Percentiles rank a stretch among this genome's conserved stretches.
Evolutionary conservation across 257 asterid species (phyloP).

Genomic region (Solanum ossicruentum): DNA sequence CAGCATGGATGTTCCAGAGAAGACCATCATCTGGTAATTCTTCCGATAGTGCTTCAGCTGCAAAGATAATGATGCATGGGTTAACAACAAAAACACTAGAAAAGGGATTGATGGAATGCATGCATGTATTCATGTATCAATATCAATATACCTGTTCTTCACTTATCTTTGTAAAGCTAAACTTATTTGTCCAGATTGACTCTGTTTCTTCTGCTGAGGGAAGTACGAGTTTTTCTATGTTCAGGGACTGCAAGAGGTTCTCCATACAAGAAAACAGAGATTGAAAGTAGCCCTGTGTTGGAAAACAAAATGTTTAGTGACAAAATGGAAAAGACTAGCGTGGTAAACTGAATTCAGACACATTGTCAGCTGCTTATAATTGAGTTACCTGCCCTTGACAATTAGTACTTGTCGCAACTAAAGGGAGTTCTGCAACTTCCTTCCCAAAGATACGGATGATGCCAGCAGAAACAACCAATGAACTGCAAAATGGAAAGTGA

Average conservation of each 20-base stretch:
- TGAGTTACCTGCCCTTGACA: constrained; percentile 55
- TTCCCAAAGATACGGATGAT: constrained; percentile 63
- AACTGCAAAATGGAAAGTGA: constrained; percentile 26
- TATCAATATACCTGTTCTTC: constrained; percentile 22
- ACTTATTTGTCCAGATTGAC: constrained; percentile 31
- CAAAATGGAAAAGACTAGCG: background rate
- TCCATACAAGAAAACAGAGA: constrained; percentile 36
- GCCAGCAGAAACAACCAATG: constrained; percentile 67
- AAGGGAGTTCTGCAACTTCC: constrained; percentile 81
- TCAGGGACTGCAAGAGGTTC: constrained; percentile 19
- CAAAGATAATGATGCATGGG: background rate
- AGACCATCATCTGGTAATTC: constrained; percentile 51
- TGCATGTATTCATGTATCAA: background rate
- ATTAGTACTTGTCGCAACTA: constrained; percentile 58
- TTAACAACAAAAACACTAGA: background rate
- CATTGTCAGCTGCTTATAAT: background rate
- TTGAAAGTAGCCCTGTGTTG: constrained; percentile 68
- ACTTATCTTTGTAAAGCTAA: constrained; percentile 24
- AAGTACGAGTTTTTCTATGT: constrained; percentile 34
- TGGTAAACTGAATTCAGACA: background rate
- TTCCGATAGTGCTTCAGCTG: constrained; percentile 49
- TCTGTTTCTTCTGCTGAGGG: constrained; percentile 60
- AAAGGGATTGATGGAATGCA: background rate
- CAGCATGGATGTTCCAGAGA: constrained; percentile 56
- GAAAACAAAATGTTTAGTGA: background rate